Conservation (phyloP, 306 rosid genomes). For the Casuarina glauca region DNA sequence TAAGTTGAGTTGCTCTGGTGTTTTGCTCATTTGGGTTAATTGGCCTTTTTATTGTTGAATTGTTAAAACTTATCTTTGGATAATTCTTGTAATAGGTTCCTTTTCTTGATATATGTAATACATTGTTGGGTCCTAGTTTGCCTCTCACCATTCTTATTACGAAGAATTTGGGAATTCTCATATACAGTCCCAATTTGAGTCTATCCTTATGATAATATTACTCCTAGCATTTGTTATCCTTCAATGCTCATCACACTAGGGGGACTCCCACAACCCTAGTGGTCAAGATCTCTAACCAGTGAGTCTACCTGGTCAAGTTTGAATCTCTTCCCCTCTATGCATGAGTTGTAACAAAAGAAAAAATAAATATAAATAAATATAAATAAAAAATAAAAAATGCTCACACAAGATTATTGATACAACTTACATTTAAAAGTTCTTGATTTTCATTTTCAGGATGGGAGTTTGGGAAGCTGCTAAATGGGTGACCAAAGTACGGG, state of each 20-base stretch:
- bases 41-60: not conserved
- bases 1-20: not conserved
- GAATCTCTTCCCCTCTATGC: not conserved
- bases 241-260: slow-evolving; percentile 61
- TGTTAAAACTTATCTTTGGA: slow-evolving; percentile 22
- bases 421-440: slow-evolving; percentile 17
- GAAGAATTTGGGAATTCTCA: slow-evolving; percentile 94
- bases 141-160: slow-evolving; percentile 80
- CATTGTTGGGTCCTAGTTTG: slow-evolving; percentile 76
- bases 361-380: not conserved
- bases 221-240: slow-evolving; percentile 69
- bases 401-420: not conserved
- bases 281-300: slow-evolving; percentile 48
- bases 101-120: slow-evolving; percentile 92
- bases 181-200: slow-evolving; percentile 48
- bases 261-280: slow-evolving; percentile 39
- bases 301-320: slow-evolving; percentile 9
- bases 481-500: slow-evolving; percentile 88
- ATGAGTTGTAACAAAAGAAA: not conserved
- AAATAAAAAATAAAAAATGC: too few relatives aligned
- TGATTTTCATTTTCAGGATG: slow-evolving; percentile 60
- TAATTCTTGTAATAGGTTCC: slow-evolving; percentile 63
- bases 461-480: slow-evolving; percentile 98
- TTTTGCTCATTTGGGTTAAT: not conserved
- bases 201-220: slow-evolving; percentile 85